These are phyloP conservation scores for Pyrus pyrifolia DNA, from an alignment of 306 rosid genomes.

Conservation along the genomic window DNA sequence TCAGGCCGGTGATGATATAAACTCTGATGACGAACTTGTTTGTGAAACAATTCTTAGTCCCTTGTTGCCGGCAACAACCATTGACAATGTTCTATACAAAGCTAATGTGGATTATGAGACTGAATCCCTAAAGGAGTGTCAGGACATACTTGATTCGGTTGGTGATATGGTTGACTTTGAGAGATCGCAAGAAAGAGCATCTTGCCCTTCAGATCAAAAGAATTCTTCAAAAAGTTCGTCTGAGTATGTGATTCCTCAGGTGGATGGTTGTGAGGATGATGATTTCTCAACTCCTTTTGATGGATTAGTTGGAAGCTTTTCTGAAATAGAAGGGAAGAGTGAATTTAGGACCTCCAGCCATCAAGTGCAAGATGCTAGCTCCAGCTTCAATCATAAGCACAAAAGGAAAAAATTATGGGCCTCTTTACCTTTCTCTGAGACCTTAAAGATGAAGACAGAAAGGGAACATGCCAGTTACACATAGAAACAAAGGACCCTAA, in stretches of 20 bases:
- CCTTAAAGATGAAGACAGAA: slow-evolving; percentile 26
- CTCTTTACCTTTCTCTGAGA: slow-evolving; percentile 49
- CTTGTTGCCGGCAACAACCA: slow-evolving; percentile 57
- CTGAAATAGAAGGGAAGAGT: slow-evolving; percentile 25
- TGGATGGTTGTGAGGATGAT: slow-evolving; percentile 63
- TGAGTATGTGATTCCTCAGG: slow-evolving; percentile 48
- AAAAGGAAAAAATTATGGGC: slow-evolving; percentile 59
- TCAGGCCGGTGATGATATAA: slow-evolving; percentile 67
- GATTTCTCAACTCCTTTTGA: slow-evolving; percentile 35
- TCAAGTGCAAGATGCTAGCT: slow-evolving; percentile 27
- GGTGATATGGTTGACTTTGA: slow-evolving; percentile 51
- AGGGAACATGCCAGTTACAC: slow-evolving; percentile 15
- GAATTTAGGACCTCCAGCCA: slow-evolving; percentile 29
- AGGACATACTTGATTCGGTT: slow-evolving; percentile 85
- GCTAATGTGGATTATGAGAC: slow-evolving; percentile 65
- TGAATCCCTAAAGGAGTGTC: slow-evolving; percentile 92
- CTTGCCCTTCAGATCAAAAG: slow-evolving; percentile 20
- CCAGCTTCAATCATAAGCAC: slow-evolving; percentile 24
- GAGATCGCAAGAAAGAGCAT: slow-evolving; percentile 30
- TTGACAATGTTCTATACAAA: slow-evolving; percentile 70
- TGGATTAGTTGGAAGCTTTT: slow-evolving; percentile 35
- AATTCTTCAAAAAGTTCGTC: slow-evolving; percentile 24
- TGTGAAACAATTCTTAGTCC: slow-evolving; percentile 73
- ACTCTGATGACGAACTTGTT: slow-evolving; percentile 81
- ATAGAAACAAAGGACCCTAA: slow-evolving; percentile 24